These are phyloP conservation scores for Globisporangium uncinulatum DNA, from an alignment of 352 stramenopile species.

Conservation along the genomic window DNA sequence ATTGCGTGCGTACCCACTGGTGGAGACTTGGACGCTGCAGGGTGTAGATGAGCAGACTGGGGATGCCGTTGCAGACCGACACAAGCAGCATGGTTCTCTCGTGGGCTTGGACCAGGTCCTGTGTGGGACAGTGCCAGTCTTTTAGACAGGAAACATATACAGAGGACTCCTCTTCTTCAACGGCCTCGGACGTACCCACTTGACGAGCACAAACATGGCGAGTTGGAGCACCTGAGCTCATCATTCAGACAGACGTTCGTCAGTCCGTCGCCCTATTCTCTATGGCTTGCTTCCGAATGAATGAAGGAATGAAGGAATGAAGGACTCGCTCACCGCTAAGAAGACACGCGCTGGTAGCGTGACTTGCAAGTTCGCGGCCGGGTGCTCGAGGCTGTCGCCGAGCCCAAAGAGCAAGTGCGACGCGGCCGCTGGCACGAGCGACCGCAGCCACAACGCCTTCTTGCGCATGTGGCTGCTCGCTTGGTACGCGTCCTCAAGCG, in stretches of 20 bases:
- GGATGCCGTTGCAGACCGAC: slow-evolving; percentile 63
- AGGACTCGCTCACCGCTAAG: slow-evolving; percentile 27
- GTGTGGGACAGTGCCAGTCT: not conserved
- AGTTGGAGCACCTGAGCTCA: slow-evolving; percentile 50
- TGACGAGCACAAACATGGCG: slow-evolving; percentile 70
- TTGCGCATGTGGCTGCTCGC: slow-evolving; percentile 63
- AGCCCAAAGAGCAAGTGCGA: slow-evolving; percentile 75
- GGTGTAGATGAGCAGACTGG: slow-evolving; percentile 58
- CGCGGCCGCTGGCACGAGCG: slow-evolving; percentile 59
- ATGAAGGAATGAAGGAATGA: not conserved
- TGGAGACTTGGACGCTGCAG: slow-evolving; percentile 68
- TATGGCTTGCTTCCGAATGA: too few species aligned
- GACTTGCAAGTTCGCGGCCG: slow-evolving; percentile 58
- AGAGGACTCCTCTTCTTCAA: not conserved
- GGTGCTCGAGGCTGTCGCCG: slow-evolving; percentile 65
- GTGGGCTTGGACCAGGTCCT: slow-evolving; percentile 58
- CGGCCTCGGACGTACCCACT: slow-evolving; percentile 29
- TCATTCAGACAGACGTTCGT: too few species aligned
- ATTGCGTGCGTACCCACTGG: slow-evolving; percentile 54
- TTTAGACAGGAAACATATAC: not conserved
- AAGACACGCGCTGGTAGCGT: slow-evolving; percentile 66
- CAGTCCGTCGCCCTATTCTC: too few species aligned
- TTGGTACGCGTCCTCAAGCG: slow-evolving; percentile 59
- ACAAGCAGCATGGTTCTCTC: slow-evolving; percentile 74
- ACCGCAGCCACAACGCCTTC: slow-evolving; percentile 80